Evolutionary conservation across 225 moss, liverwort and hornwort genomes (phyloP), one percentile per base, ranked within the genome.

Genomic region (Physcomitrium patens): DNA sequence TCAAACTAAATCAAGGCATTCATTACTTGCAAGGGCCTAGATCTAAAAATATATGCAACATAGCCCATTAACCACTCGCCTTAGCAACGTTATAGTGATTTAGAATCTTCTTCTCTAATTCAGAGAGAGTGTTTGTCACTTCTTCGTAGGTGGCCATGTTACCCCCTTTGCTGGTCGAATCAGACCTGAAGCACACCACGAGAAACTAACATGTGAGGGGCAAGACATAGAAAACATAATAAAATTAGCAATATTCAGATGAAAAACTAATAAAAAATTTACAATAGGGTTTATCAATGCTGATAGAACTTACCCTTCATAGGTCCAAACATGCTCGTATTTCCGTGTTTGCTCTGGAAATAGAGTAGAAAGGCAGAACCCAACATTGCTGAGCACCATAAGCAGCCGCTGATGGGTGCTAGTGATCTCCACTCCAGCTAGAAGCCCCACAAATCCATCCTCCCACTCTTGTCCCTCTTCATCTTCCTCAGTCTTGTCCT

Each of bases 311-410:
- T 85, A 93, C 91, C 88, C 92, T 61, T 83, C 57, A 74, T 89
- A 78, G 1, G 26, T 79, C 97, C 94, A 97, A 55, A 97, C 85
- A 72, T 77, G 76, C 73, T 97, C 84, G 63, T 88, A 91, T 41
- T 87, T 87, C 23, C 78, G 84, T 9, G 80, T 86, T 53, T 86
- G 87, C 67, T 90, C 85, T 24, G 93, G 94, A 54, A 94, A 77
- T 69, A 97, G 85, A 37, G 85, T 87, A 74, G 81, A 83, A 76
- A 88, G 87, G 76, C 93, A 93, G 78, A 86, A 97, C 31, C 92
- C 91, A 73, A 81, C 81, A 75, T 97, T 97, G 77, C 97, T 97
- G 53, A 97, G 85, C 68, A 94, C 93, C 86, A 97, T 90, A 14
- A 97, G 91, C 68, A 97, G 76, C 75, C 94, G 91, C 53, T 94